These are phyloP conservation scores for Buxus sempervirens DNA, from an alignment of 164 flowering plant species.

Conservation along the genomic window DNA sequence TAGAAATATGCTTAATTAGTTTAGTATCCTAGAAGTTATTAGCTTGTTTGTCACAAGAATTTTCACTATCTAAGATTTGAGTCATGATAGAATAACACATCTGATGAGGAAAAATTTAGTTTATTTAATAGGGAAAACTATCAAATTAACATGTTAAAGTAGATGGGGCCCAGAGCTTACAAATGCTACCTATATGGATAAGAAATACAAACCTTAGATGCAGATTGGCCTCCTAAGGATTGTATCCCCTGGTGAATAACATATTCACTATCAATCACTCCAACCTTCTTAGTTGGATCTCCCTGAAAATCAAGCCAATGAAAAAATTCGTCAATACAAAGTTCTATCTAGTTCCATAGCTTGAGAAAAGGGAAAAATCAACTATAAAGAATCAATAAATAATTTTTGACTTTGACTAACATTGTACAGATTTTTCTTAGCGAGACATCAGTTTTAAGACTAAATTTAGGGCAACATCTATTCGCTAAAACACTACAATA, in stretches of 20 bases:
- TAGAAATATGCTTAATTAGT: no score
- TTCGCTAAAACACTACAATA: no score
- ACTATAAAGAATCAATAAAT: no score
- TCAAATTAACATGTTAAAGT: background rate
- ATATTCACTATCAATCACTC: conserved; percentile 75
- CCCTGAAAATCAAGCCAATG: conserved; percentile 38
- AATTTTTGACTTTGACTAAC: no score
- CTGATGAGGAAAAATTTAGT: no score
- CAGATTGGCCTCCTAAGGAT: conserved; percentile 46
- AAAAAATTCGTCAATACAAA: background rate
- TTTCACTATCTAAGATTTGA: no score
- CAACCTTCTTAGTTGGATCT: conserved; percentile 60
- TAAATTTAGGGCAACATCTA: no score
- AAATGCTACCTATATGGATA: background rate
- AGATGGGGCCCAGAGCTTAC: background rate
- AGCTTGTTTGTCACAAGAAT: no score
- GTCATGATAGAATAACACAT: no score
- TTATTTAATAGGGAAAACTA: background rate
- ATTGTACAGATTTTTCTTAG: no score
- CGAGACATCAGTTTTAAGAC: no score
- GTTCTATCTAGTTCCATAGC: background rate
- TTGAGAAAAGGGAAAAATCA: background rate
- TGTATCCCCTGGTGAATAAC: conserved; percentile 60
- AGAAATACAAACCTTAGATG: conserved; percentile 12
- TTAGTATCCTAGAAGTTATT: no score